These are phyloP conservation scores for Nicotiana obtusifolia DNA, from an alignment of 257 asterid species.

Conservation along the genomic window DNA sequence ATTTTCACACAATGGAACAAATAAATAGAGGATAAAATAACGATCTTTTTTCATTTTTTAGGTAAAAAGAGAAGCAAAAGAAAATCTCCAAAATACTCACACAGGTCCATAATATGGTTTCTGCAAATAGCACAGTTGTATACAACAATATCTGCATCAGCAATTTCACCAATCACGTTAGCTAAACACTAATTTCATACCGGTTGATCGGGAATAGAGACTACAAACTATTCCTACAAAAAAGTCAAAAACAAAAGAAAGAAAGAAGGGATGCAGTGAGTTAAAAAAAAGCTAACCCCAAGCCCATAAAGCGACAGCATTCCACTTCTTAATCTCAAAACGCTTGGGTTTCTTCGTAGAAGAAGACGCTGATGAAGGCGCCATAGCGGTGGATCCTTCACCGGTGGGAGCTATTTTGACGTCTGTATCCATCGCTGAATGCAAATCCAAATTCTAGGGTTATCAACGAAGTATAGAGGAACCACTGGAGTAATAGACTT, in stretches of 20 bases:
- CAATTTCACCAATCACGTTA: neutral
- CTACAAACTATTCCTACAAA: neutral
- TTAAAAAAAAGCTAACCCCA: slow-evolving; percentile 46
- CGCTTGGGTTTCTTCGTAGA: slow-evolving; percentile 62
- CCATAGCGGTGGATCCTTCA: slow-evolving; percentile 52
- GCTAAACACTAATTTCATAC: neutral
- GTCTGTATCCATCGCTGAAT: slow-evolving; percentile 54
- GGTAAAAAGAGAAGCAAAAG: neutral
- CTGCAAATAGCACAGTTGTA: slow-evolving; percentile 85
- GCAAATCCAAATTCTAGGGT: neutral
- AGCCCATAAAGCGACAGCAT: slow-evolving; percentile 87
- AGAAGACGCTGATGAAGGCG: slow-evolving; percentile 30
- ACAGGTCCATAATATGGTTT: slow-evolving; percentile 86
- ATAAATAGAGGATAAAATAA: neutral
- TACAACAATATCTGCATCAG: slow-evolving; percentile 69
- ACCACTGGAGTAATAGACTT: neutral
- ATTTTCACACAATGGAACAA: neutral
- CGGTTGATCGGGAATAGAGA: neutral
- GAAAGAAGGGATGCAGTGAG: neutral
- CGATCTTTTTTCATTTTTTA: neutral
- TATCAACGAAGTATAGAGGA: neutral
- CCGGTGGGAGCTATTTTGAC: slow-evolving; percentile 64
- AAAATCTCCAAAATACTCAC: slow-evolving; percentile 30
- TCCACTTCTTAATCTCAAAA: slow-evolving; percentile 87
- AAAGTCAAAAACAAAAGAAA: no score